These are phyloP conservation scores for Leishmania major DNA, from an alignment of 208 protist genomes.

Conservation along the genomic window DNA sequence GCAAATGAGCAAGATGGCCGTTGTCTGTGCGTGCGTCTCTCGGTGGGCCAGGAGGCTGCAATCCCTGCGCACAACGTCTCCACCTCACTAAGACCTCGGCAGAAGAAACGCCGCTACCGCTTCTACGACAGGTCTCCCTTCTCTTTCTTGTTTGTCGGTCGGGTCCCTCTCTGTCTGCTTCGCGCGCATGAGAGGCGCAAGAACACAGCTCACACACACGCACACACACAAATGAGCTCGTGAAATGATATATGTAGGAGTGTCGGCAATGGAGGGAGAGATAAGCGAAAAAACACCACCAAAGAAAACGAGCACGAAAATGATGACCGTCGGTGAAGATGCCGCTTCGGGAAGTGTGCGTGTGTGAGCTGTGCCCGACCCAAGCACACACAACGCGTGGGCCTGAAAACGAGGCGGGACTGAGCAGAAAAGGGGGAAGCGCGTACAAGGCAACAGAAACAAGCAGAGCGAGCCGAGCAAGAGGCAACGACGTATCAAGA, in stretches of 20 bases:
- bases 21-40: not conserved
- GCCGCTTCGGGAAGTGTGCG: not conserved
- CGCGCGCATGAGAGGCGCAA: not conserved
- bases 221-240: not conserved
- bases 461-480: not conserved
- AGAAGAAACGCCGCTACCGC: not conserved
- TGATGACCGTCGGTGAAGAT: not conserved
- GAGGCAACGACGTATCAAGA: not conserved
- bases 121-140: not conserved
- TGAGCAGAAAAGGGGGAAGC: not conserved
- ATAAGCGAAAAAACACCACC: not conserved
- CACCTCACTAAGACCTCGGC: not conserved
- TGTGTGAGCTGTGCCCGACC: not conserved
- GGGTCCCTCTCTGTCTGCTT: not conserved
- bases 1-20: not conserved
- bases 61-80: not conserved
- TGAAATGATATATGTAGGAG: not conserved
- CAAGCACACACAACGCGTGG: not conserved
- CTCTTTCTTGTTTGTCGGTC: not conserved
- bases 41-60: not conserved
- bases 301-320: not conserved
- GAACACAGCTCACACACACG: not conserved
- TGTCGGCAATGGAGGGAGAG: not conserved
- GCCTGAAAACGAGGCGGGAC: not conserved
- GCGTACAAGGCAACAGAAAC: not conserved